Percentiles rank a stretch among this genome's conserved stretches.
Conservation (phyloP, 176 grass and related monocot genomes). For the Thalia dealbata region DNA sequence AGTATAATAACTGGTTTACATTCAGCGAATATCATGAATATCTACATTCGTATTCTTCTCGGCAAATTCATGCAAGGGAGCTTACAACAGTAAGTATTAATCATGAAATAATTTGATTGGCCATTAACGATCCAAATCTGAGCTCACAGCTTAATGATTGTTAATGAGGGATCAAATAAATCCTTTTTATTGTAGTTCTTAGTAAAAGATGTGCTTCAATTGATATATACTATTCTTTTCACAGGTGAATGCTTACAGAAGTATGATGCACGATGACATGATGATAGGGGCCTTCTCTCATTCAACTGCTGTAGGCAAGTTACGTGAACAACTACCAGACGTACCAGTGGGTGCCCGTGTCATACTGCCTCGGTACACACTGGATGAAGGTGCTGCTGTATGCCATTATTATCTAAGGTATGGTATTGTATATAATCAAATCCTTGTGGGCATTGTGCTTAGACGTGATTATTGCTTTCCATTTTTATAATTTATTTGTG, state of each 20-base stretch:
- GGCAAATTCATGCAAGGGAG: constrained; percentile 77
- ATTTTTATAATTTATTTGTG: neutral
- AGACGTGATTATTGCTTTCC: neutral
- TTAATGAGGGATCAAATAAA: too few relatives aligned
- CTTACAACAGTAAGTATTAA: constrained; percentile 57
- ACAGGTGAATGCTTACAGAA: constrained; percentile 74
- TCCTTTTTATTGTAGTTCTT: neutral
- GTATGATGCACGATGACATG: constrained; percentile 91
- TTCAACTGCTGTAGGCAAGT: constrained; percentile 90
- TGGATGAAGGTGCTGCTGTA: constrained; percentile 72
- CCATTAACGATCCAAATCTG: neutral
- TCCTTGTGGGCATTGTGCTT: neutral
- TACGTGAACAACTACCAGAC: constrained; percentile 74
- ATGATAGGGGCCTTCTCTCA: constrained; percentile 96
- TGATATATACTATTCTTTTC: constrained; percentile 18
- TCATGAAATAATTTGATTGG: constrained; percentile 8
- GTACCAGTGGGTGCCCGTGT: constrained; percentile 60
- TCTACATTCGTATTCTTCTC: constrained; percentile 57
- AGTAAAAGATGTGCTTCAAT: neutral
- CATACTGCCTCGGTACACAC: constrained; percentile 67
- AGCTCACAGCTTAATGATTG: neutral
- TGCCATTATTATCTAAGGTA: constrained; percentile 99
- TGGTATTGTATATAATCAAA: neutral
- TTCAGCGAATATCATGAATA: constrained; percentile 90
- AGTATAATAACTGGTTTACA: constrained; percentile 99